Base-by-base conservation (phyloP, 2,329 filamentous ascomycete genomes). In the Neonectria coccinea region DNA sequence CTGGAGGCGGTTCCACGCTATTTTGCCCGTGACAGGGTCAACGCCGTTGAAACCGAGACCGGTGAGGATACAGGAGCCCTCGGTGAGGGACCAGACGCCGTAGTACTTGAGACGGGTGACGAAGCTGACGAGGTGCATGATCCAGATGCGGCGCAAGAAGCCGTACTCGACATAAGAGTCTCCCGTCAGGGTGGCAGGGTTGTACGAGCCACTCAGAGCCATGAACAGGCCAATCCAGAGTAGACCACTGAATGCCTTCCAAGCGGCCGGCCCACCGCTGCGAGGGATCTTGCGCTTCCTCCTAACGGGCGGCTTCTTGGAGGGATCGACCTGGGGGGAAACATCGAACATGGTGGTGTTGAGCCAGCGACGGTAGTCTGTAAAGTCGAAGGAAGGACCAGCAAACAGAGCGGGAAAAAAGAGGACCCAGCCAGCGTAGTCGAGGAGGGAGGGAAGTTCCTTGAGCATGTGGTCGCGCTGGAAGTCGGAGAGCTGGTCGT, bases 11-110 rank as follows among this genome's bases (percentile, higher is more conserved):
- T 97, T 90, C 82, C 96, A 99, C 64, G 90, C 92, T 1, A 97
- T 90, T 75, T 92, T 93, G 62, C 93, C 94, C 0, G 93, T 95
- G 59, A 88, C 87, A 3, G 92, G 88, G 75, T 99, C 94, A 18
- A 99, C 85, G 33, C 96, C 95, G 74, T 97, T 97, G 81, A 96
- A 99, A 47, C 96, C 96, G 69, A 99, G 88, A 5, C 96, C 96
- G 9, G 93, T 91, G 18, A 99, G 87, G 67, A 99, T 97, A 76
- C 96, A 99, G 18, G 95, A 90, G 18, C 96, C 96, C 79, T 99
- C 96, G 0, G 95, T 94, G 71, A 99, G 80, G 42, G 89, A 90
- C 96, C 96, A 99, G 5, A 97, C 94, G 39, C 94, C 96, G 74
- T 99, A 99, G 81, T 97, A 99, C 81, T 99, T 99, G 74, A 92